Conservation (phyloP, 352 stramenopile genomes). For the Globisporangium cystogenes region DNA sequence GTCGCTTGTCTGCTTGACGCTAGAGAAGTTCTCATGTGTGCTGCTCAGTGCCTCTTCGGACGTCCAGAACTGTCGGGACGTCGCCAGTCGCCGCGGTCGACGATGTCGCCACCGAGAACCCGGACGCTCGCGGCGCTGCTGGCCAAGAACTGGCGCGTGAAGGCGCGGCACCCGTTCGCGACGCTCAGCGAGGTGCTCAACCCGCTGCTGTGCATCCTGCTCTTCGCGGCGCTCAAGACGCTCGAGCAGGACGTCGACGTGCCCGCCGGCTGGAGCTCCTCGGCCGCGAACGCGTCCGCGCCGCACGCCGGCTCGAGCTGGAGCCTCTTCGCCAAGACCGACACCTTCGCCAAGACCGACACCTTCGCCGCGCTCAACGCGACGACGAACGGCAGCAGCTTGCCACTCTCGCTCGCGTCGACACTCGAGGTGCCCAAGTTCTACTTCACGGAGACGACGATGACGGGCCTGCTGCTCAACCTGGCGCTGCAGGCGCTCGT, state of each 20-base stretch:
- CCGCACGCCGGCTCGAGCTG: constrained; percentile 25
- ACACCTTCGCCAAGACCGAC: constrained; percentile 14
- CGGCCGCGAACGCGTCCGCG: constrained; percentile 21
- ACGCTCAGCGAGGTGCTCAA: constrained; percentile 62
- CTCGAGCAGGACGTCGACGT: constrained; percentile 44
- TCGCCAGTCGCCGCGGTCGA: too few relatives aligned
- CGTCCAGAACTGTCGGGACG: too few relatives aligned
- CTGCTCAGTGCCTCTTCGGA: not conserved
- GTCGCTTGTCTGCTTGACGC: not conserved
- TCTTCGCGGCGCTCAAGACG: constrained; percentile 65
- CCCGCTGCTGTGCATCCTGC: constrained; percentile 62
- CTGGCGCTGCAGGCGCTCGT: constrained; percentile 38
- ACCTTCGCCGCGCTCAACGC: constrained; percentile 21
- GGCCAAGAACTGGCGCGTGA: constrained; percentile 72
- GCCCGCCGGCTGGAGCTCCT: constrained; percentile 40
- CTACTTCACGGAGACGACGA: constrained; percentile 64
- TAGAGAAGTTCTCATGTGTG: too few relatives aligned
- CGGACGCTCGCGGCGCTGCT: constrained; percentile 38
- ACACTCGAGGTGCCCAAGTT: constrained; percentile 40
- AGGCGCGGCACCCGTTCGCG: constrained; percentile 55
- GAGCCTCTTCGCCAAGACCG: constrained; percentile 32
- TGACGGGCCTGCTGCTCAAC: constrained; percentile 52
- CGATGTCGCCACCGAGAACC: not conserved
- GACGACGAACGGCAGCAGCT: not conserved
- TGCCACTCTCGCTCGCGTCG: constrained; percentile 18